Base-by-base conservation (phyloP, 2,329 filamentous ascomycete genomes). In the Dothideomycetidae sp. region DNA sequence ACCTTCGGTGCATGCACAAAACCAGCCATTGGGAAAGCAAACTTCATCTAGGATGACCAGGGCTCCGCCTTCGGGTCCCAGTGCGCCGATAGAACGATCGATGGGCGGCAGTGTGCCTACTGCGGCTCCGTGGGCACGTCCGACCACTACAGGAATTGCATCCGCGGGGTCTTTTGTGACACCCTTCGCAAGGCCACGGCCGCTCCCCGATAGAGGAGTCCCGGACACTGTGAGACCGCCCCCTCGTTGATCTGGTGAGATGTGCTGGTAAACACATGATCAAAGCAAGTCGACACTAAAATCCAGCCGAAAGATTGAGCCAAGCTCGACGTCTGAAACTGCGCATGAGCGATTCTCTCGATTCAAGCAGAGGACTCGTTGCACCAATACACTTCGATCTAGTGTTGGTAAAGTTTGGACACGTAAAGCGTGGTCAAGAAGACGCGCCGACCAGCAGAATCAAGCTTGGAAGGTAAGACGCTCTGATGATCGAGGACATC, bases 81-180 rank as follows among this genome's bases (percentile, higher is more conserved):
- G 50, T 15, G 50, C 53, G 5, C 53, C 49, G 53, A 45, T 50
- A 5, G 46, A 43, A 18, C 21, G 41, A 13, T 33, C 40, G n/a
- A 33, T 31, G 10, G 15, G 33, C 11, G 41, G 33, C 10, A 37
- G 29, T 18, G 9, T 37, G 16, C 28, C 36, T 3, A 49, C 48
- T 1, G 37, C 42, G 9, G 45, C 48, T 21, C 48, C 50, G 13
- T 48, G 48, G 48, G 45, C 48, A 15, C 32, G 28, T 10, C 37
- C 17, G 3, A 3, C n/a, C 31, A 18, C 16, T 1, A n/a, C 17
- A 18, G 34, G 23, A 11, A 34, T 23, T 11, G 28, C 37, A 21
- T 39, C 29, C 16, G 33, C 16, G 5, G 28, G 14, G 9, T 5
- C 34, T 3, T 21, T 31, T 5, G 35, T 35, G 5, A 26, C 13